phyloP scores from a whole-genome alignment of 192 early-diverging fungal species.

The Linnemannia zychae region DNA sequence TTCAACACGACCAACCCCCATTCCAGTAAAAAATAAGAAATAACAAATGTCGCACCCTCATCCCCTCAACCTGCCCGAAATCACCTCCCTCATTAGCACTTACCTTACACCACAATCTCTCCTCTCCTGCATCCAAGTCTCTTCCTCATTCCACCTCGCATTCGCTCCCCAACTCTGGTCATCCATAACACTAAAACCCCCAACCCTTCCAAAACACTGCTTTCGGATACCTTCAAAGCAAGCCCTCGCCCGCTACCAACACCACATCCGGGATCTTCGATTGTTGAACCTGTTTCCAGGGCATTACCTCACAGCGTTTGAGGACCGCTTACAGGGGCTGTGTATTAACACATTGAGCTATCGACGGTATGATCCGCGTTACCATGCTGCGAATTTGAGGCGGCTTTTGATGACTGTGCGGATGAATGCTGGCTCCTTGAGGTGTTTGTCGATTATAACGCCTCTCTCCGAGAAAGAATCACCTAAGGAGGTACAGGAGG shows the following conservation, averaged over 20 bases:
- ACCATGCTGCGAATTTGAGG: neutral
- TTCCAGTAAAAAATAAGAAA: neutral
- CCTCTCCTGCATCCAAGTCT: neutral
- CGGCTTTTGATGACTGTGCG: neutral
- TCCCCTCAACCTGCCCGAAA: neutral
- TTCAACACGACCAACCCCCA: too few species aligned
- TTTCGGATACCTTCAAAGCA: neutral
- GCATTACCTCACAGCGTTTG: too few species aligned
- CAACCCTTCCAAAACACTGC: neutral
- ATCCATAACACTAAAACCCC: neutral
- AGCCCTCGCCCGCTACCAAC: neutral
- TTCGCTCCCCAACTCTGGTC: neutral
- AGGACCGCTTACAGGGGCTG: neutral
- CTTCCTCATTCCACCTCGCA: neutral
- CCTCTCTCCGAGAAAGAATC: too few species aligned
- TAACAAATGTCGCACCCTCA: neutral
- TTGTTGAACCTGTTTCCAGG: too few species aligned
- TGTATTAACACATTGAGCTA: neutral
- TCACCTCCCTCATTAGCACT: neutral
- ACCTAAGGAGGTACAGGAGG: neutral
- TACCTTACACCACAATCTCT: neutral
- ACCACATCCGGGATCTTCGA: neutral
- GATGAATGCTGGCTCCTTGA: neutral
- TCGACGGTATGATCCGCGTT: neutral
- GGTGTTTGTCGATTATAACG: neutral